A percentile compares a stretch with the other conserved stretches of the same genome.
Evolutionary conservation across 352 stramenopile genomes (phyloP).

Genomic region (Thalassiosira livingstoniorum): DNA sequence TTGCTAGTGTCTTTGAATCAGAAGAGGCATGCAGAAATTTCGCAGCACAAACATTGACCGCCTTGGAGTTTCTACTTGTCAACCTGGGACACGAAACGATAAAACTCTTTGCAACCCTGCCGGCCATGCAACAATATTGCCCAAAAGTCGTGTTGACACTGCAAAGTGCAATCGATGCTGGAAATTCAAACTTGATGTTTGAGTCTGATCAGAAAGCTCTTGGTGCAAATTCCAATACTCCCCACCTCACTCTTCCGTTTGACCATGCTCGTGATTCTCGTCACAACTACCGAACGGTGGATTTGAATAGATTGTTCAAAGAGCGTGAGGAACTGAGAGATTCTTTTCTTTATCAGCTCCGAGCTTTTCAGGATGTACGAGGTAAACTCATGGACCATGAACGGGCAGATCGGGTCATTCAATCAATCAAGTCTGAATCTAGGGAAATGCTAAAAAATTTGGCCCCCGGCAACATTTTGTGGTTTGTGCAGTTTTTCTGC

Average conservation of each 20-base stretch:
- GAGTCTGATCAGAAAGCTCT: constrained; percentile 49
- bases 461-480: constrained; percentile 64
- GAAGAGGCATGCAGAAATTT: constrained; percentile 54
- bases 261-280: constrained; percentile 76
- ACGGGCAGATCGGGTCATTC: constrained; percentile 52
- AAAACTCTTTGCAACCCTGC: constrained; percentile 46
- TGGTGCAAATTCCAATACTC: constrained; percentile 37
- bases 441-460: constrained; percentile 64
- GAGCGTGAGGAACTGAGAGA: constrained; percentile 80
- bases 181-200: constrained; percentile 38
- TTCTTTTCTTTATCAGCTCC: constrained; percentile 76
- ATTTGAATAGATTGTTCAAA: constrained; percentile 71
- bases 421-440: constrained; percentile 56
- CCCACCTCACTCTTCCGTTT: constrained; percentile 79
- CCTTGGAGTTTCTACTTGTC: constrained; percentile 43
- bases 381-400: constrained; percentile 63
- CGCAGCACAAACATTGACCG: constrained; percentile 38
- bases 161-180: constrained; percentile 38
- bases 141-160: constrained; percentile 31
- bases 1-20: constrained; percentile 47
- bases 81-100: constrained; percentile 51
- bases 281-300: constrained; percentile 72
- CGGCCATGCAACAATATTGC: constrained; percentile 32
- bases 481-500: constrained; percentile 81
- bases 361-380: constrained; percentile 74